Evolutionary conservation across 257 asterid species (phyloP), one percentile per base, ranked within the genome.

Genomic region (Solanum dulcamara): DNA sequence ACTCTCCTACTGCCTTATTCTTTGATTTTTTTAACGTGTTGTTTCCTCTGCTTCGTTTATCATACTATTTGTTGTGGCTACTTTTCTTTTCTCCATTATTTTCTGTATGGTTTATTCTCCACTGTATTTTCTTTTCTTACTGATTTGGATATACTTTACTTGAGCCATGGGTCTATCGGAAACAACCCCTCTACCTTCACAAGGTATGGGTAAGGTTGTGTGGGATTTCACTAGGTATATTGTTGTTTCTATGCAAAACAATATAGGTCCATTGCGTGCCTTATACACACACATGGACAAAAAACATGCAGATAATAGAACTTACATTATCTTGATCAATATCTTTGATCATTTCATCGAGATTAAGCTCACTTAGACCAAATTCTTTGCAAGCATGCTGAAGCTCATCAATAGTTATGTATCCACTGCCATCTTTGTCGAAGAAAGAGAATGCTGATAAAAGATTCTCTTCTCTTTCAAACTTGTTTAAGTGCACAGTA

Each of bases 341-440:
- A 91, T 96, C 99, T 26, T 91, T 90, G 89, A 96, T 92, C 93
- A 96, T 93, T 72, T 94, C 99, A 83, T 94, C 99, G 24, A 96
- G 98, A 88, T 96, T 84, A 33, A 93, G 92, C 70, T 94, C 99
- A 24, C 97, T 90, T 57, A 96, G 88, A 68, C 99, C 99, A 79
- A 96, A 93, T 44, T 96, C 97, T 89, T 93, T 89, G 93, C 98
- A 96, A 75, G 98, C 98, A 86, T 94, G 97, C 91, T 94, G 96
- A 91, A 96, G 96, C 91, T 96, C 98, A 40, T 94, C 98, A 5
- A 94, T 93, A 82, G 99, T 94, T 83, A 96, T 96, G 89, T 94
- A 96, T 84, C 99, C 99, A 86, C 99, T 96, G 4, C 97, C 95
- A 86, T 94, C 98, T 81, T 91, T 96, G 86, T 96, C 99, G 26